A percentile compares a stretch with the other conserved stretches of the same genome.
Conservation (phyloP, 139 green algal species). For the Closterium sp. region DNA sequence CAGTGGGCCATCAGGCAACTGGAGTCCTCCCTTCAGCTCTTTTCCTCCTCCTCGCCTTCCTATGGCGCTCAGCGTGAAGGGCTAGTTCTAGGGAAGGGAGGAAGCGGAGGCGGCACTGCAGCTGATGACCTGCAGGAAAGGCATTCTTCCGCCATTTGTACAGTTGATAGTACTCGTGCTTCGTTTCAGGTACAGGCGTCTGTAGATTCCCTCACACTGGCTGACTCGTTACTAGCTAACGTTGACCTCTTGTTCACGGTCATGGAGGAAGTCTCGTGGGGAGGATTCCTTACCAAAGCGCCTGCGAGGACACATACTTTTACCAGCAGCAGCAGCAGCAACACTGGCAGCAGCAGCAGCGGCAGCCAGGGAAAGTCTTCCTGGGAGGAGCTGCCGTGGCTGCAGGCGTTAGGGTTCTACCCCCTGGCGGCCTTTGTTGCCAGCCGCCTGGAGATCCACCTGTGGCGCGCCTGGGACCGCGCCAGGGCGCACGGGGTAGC, state of each 20-base stretch:
- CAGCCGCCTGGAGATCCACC: slow-evolving; percentile 19
- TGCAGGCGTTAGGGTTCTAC: slow-evolving; percentile 32
- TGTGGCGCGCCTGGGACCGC: slow-evolving; percentile 27
- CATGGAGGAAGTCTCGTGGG: slow-evolving; percentile 22
- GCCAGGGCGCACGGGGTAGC: neutral
- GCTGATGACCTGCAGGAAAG: neutral
- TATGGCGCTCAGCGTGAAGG: too few species aligned
- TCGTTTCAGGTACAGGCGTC: neutral
- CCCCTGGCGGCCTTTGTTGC: slow-evolving; percentile 16
- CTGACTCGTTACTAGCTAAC: slow-evolving; percentile 11
- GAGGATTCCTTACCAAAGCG: slow-evolving; percentile 11
- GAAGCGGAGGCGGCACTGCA: too few species aligned
- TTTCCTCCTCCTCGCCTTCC: neutral
- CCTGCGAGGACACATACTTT: neutral
- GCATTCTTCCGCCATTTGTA: neutral
- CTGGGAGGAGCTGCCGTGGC: slow-evolving; percentile 34
- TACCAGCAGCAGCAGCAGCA: too few species aligned
- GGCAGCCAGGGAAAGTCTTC: neutral
- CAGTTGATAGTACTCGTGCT: neutral
- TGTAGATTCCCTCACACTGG: neutral
- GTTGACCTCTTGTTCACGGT: slow-evolving; percentile 13
- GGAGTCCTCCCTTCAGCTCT: neutral
- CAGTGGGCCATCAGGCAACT: neutral
- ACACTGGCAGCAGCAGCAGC: too few species aligned
- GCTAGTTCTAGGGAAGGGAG: too few species aligned